Conservation (phyloP, 2,329 filamentous ascomycete genomes). For the Aureobasidium sp. region DNA sequence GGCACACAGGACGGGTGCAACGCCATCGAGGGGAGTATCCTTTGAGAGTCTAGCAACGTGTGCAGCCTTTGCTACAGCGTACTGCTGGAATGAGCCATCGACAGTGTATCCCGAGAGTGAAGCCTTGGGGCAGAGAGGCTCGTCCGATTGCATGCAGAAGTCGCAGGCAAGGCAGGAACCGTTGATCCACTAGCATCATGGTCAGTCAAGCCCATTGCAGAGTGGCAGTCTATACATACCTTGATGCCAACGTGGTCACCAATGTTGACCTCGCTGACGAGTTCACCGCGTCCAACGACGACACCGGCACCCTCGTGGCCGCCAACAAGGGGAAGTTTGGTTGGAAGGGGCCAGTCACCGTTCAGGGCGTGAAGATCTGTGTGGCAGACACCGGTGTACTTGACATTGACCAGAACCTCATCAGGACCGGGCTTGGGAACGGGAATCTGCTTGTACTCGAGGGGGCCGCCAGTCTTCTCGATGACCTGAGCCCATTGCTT, state of each 20-base stretch:
- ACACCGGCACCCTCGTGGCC: conserved; percentile 73
- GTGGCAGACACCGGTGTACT: conserved; percentile 86
- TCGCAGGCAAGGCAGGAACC: conserved; percentile 75
- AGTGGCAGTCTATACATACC: conserved; percentile 11
- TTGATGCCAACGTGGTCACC: conserved; percentile 83
- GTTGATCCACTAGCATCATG: conserved; percentile 62
- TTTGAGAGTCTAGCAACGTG: conserved; percentile 79
- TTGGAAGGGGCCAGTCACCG: conserved; percentile 81
- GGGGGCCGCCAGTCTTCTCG: conserved; percentile 65
- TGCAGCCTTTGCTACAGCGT: conserved; percentile 77
- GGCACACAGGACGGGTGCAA: conserved; percentile 76
- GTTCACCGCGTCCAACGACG: conserved; percentile 70
- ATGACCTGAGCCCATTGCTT: conserved; percentile 91
- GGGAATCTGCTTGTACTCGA: conserved; percentile 72
- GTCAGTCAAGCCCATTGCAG: background rate
- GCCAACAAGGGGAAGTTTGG: conserved; percentile 79
- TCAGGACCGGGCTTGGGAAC: conserved; percentile 76
- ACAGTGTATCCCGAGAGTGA: conserved; percentile 85
- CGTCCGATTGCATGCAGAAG: conserved; percentile 75
- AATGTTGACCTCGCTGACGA: conserved; percentile 70
- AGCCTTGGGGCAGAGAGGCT: conserved; percentile 72
- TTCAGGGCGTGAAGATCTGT: conserved; percentile 77
- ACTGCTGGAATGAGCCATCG: conserved; percentile 90
- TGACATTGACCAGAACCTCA: conserved; percentile 87
- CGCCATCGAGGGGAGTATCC: conserved; percentile 64